Evolutionary conservation across 306 rosid species (phyloP), one percentile per base, ranked within the genome.

Genomic region (Rosa multiflora): DNA sequence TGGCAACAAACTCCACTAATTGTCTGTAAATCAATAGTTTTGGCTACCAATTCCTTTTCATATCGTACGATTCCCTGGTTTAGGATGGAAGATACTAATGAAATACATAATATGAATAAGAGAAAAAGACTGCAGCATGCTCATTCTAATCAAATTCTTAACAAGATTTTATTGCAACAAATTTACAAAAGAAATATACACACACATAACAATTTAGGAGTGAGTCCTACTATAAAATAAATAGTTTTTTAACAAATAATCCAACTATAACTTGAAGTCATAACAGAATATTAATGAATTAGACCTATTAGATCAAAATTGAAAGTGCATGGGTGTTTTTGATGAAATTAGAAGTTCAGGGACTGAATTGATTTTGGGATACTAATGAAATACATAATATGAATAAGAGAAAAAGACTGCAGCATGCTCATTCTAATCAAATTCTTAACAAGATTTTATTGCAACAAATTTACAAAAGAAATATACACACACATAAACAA

Each of bases 1-100:
- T 55, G 5, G 88, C 91, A 81, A 91, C 59, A 72, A 93, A 93
- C 84, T 91, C 91, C 53, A 89, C 96, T 74, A 88, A 83, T 72
- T 96, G 94, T 66, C 76, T 0, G 75, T 13, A 80, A 91, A 87
- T 72, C 35, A 85, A 81, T 85, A 80, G 86, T 88, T 93, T 82
- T 94, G 82, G 74, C 44, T 77, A 64, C 96, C 94, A 91, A 89
- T 82, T 84, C 81, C 66, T 83, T 89, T 71, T 91, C 97, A 52
- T 88, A 93, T 48, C 97, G 90, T 37, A 14, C 58, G 80, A 88
- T 83, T 79, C 83, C 93, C 97, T 91, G 85, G 47, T 44, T 52
- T 56, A 72, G 20, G 62, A 20, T 32, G 3, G 37, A 32, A 32
- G 37, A 32, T 32, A 59, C 42, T 72, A 53, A 44, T 13, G 76